Evolutionary conservation across 2,329 filamentous ascomycete species (phyloP).

Genomic region (Scortechinia acanthostroma): DNA sequence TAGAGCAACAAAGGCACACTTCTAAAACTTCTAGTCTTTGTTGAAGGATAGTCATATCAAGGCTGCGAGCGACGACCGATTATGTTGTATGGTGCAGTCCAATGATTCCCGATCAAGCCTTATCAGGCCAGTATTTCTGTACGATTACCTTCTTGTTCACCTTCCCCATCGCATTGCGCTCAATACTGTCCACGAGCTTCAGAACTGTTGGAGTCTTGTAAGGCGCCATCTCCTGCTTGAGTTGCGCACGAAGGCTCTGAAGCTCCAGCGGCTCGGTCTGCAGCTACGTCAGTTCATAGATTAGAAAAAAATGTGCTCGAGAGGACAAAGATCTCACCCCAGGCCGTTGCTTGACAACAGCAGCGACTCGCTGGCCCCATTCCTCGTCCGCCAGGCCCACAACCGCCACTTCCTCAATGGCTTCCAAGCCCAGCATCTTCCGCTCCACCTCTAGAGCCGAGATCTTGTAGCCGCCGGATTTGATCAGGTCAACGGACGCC

Average conservation of each 20-base stretch:
- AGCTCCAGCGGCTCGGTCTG: slow-evolving; percentile 14
- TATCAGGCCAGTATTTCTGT: slow-evolving; percentile 21
- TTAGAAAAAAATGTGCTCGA: neutral
- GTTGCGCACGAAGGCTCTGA: slow-evolving; percentile 15
- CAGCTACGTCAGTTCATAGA: neutral
- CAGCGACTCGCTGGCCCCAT: slow-evolving; percentile 45
- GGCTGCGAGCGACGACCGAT: too few relatives aligned
- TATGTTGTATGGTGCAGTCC: too few relatives aligned
- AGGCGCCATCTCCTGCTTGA: slow-evolving; percentile 1
- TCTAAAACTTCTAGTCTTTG: too few relatives aligned
- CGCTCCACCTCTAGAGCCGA: slow-evolving; percentile 44
- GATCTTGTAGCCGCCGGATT: slow-evolving; percentile 46
- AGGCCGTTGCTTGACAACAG: slow-evolving; percentile 21
- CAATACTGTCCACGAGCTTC: neutral
- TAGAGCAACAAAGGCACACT: too few relatives aligned
- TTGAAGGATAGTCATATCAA: too few relatives aligned
- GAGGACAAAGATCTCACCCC: neutral
- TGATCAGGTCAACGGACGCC: slow-evolving; percentile 43
- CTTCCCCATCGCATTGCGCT: slow-evolving; percentile 1
- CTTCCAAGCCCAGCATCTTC: slow-evolving; percentile 36
- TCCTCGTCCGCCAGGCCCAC: slow-evolving; percentile 43
- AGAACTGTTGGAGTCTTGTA: neutral
- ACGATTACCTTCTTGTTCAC: slow-evolving; percentile 29
- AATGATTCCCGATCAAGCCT: too few relatives aligned
- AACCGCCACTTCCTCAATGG: slow-evolving; percentile 40